Conservation (phyloP, 257 asterid genomes). For the Linaria vulgaris region DNA sequence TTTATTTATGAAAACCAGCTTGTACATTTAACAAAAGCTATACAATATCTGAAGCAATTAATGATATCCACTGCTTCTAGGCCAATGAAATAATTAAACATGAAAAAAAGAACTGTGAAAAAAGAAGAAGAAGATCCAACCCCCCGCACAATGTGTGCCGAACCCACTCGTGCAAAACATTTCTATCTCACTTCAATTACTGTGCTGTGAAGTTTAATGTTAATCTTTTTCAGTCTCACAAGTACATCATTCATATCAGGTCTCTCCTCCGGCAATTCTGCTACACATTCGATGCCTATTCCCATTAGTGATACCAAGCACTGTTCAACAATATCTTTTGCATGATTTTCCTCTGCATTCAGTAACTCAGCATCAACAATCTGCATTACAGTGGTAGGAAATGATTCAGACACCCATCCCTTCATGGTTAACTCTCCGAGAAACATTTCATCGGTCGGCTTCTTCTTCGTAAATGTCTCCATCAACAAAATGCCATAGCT, state of each 20-base stretch:
- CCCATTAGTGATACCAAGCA: conserved; percentile 30
- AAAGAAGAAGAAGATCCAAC: too few species aligned
- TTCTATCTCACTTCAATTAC: too few species aligned
- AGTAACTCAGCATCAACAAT: conserved; percentile 32
- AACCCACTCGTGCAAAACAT: too few species aligned
- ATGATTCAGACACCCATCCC: conserved; percentile 33
- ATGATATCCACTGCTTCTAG: too few species aligned
- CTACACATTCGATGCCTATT: conserved; percentile 20
- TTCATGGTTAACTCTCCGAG: conserved; percentile 27
- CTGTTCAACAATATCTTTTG: conserved; percentile 13
- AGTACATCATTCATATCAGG: conserved; percentile 32
- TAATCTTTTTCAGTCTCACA: conserved; percentile 21
- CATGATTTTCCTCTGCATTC: conserved; percentile 13
- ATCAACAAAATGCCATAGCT: conserved; percentile 40
- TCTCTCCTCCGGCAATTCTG: too few species aligned
- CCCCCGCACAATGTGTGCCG: too few species aligned
- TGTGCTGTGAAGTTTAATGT: conserved; percentile 1
- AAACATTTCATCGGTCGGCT: conserved; percentile 37
- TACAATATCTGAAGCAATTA: too few species aligned
- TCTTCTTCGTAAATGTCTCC: conserved; percentile 39
- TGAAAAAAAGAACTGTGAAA: too few species aligned
- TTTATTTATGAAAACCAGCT: too few species aligned
- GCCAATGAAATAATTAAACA: too few species aligned
- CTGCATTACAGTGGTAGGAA: neutral
- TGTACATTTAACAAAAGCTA: too few species aligned